phyloP scores from a whole-genome alignment of 2,329 filamentous ascomycete genomes.

The Colletotrichum falcatum region DNA sequence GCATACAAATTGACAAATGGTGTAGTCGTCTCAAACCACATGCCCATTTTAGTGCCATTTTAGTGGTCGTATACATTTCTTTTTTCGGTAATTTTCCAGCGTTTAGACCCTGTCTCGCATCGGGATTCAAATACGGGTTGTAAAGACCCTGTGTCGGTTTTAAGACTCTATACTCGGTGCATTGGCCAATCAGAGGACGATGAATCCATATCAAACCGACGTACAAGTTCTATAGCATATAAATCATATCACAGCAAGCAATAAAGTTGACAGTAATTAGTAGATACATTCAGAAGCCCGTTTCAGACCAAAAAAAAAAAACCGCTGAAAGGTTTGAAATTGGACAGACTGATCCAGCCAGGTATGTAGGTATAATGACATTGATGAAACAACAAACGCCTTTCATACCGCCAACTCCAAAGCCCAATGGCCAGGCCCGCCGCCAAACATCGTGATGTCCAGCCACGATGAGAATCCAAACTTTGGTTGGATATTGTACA shows the following conservation, averaged over 20 bases:
- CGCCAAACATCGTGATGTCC: conserved; percentile 29
- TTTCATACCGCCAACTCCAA: not conserved
- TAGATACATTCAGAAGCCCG: not conserved
- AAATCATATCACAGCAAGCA: not conserved
- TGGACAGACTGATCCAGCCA: conserved; percentile 32
- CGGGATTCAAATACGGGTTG: not conserved
- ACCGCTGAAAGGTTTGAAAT: not conserved
- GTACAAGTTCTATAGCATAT: no score
- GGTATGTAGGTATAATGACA: conserved; percentile 28
- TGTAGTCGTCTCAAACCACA: not conserved
- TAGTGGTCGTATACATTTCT: not conserved
- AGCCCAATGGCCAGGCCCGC: conserved; percentile 9
- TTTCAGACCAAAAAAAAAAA: no score
- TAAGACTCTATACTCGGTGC: not conserved
- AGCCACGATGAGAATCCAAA: conserved; percentile 15
- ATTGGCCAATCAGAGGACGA: no score
- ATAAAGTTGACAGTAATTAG: not conserved
- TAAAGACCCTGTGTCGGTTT: no score
- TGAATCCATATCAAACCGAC: no score
- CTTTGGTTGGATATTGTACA: not conserved
- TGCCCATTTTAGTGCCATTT: not conserved
- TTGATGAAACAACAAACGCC: not conserved
- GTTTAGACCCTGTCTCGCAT: not conserved
- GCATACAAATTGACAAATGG: not conserved
- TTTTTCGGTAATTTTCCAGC: not conserved